A percentile compares a stretch with the other conserved stretches of the same genome.
These are phyloP conservation scores for Cutaneotrichosporon curvatum DNA, from an alignment of 1,284 basidiomycete species.

Conservation along the genomic window DNA sequence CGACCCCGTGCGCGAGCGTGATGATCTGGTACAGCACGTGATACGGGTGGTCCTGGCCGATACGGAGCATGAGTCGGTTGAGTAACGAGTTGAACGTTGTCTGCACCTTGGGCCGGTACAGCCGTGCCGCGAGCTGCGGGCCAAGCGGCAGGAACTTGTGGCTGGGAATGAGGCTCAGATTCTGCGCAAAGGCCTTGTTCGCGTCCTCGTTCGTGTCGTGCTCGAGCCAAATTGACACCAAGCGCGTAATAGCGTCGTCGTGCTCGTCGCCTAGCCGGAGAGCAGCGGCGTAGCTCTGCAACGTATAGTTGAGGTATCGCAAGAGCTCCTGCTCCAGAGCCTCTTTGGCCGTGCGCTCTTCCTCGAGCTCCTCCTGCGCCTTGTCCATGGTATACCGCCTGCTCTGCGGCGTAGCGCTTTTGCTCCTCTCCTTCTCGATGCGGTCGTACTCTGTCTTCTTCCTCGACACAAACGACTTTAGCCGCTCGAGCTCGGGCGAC, in stretches of 20 bases:
- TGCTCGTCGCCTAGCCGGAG: slow-evolving; percentile 62
- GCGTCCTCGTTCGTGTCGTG: slow-evolving; percentile 54
- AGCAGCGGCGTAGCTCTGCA: slow-evolving; percentile 75
- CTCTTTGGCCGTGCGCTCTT: slow-evolving; percentile 49
- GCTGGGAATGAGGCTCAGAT: slow-evolving; percentile 58
- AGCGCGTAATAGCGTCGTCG: slow-evolving; percentile 70
- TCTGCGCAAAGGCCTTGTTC: slow-evolving; percentile 48
- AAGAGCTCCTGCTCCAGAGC: slow-evolving; percentile 57
- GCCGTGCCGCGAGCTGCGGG: slow-evolving; percentile 83
- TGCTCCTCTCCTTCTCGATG: slow-evolving; percentile 14
- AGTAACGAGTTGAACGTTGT: slow-evolving; percentile 59
- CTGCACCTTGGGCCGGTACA: slow-evolving; percentile 51
- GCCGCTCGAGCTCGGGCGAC: slow-evolving; percentile 65
- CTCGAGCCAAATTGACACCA: slow-evolving; percentile 83
- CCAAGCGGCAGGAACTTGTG: slow-evolving; percentile 83
- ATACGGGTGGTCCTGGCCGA: slow-evolving; percentile 87
- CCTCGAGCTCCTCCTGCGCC: slow-evolving; percentile 52
- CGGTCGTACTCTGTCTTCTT: slow-evolving; percentile 48
- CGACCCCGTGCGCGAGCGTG: slow-evolving; percentile 48
- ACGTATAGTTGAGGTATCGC: slow-evolving; percentile 63
- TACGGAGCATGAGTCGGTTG: slow-evolving; percentile 60
- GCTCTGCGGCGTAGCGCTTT: slow-evolving; percentile 19
- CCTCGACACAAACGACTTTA: slow-evolving; percentile 65
- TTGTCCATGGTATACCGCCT: slow-evolving; percentile 29
- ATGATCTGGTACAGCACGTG: slow-evolving; percentile 88